A percentile compares a stretch with the other conserved stretches of the same genome.
phyloP scores from a whole-genome alignment of 2,329 filamentous ascomycete genomes.

The Fusarium chaquense region DNA sequence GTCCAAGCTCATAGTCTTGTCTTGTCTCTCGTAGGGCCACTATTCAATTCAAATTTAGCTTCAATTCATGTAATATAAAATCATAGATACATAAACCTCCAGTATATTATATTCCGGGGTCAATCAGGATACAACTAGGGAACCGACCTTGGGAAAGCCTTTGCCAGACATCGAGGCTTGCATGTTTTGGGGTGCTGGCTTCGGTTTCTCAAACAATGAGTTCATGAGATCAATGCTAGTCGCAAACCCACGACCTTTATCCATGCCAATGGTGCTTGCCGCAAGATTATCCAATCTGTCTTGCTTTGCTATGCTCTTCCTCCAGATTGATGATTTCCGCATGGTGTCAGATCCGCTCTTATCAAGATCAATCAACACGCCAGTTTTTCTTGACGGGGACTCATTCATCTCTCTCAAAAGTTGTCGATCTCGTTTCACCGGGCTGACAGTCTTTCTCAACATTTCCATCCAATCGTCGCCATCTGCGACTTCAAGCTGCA shows the following conservation, averaged over 20 bases:
- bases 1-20: constrained; percentile 75
- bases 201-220: constrained; percentile 84
- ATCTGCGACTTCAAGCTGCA: constrained; percentile 70
- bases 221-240: constrained; percentile 98
- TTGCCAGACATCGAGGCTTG: constrained; percentile 66
- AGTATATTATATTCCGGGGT: constrained; percentile 41
- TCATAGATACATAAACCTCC: constrained; percentile 53
- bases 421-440: constrained; percentile 89
- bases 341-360: constrained; percentile 64
- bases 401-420: constrained; percentile 72
- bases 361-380: constrained; percentile 46
- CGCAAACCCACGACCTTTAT: constrained; percentile 75
- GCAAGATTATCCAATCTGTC: constrained; percentile 48
- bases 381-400: constrained; percentile 55
- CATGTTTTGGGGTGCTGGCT: constrained; percentile 66
- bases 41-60: constrained; percentile 67
- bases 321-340: constrained; percentile 54
- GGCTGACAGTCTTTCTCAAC: constrained; percentile 92
- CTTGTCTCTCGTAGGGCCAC: constrained; percentile 88
- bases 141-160: constrained; percentile 91
- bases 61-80: constrained; percentile 50
- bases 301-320: constrained; percentile 49
- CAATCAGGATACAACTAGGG: constrained; percentile 55
- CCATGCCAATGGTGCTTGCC: constrained; percentile 50
- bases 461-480: constrained; percentile 95